Base-by-base conservation (phyloP, 768 basidiomycete species). In the Phylloporus scabripes region DNA sequence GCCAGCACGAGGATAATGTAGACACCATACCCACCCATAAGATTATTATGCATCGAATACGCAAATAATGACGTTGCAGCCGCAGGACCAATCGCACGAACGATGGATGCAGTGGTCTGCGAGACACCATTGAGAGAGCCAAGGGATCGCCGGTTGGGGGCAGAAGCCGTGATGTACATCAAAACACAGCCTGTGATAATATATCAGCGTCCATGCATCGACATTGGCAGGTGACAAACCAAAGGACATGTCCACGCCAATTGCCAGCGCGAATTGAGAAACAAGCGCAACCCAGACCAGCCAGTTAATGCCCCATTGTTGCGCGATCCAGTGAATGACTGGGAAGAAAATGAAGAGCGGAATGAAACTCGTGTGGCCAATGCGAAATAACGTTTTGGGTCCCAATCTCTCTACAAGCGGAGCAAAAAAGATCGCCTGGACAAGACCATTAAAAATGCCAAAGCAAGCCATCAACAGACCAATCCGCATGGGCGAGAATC, bases 61-160 rank as follows among this genome's bases (percentile, higher is more conserved):
- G 72, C 70, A 48, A 72, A 72, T 41, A 72, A 29, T 14, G 69
- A 69, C 6, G 69, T 58, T 12, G 63, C 56, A 5, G 51, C 23
- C 5, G 64, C 66, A 18, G 70, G 70, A 12, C 65, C 71, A 36
- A 72, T 8, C 6, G 70, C 65, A 34, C 68, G 63, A 31, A 57
- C 57, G 11, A 67, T 18, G 9, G 69, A 63, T 24, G 61, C 67
- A 10, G 57, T 58, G 39, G 58, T 62, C 53, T 66, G 67, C 41
- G 58, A 59, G 15, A 63, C 59, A 29, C 86, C 86, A 55, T 87
- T 85, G 18, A 81, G 81, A 6, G 83, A 74, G 33, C 85, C 86
- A n/a, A 87, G 72, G 4, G 79, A 79, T 26, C 79, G 76, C 46
- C 73, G 73, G 54, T 85, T 85, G 7, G 87, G 85, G 0, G 86